phyloP scores from a whole-genome alignment of 352 stramenopile species.

The Ochromonadaceae sp. region DNA sequence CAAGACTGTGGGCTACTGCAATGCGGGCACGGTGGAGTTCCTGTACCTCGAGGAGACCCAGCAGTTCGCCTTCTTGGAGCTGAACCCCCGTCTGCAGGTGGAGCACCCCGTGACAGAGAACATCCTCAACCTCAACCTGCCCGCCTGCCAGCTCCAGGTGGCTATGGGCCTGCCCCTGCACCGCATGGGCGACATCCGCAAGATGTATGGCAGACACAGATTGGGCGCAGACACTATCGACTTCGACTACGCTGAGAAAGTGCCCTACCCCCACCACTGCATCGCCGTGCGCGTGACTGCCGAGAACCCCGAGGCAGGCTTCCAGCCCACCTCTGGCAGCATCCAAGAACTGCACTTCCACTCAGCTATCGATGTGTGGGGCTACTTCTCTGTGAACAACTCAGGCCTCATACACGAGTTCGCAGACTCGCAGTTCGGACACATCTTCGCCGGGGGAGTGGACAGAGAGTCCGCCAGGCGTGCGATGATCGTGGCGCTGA shows the following conservation, averaged over 20 bases:
- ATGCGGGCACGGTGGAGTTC: constrained; percentile 99
- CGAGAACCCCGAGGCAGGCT: constrained; percentile 97
- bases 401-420: constrained; percentile 98
- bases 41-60: constrained; percentile 79
- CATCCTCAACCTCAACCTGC: constrained; percentile 93
- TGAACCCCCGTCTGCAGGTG: constrained; percentile 97
- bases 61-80: constrained; percentile 98
- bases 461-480: constrained; percentile 85
- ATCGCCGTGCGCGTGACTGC: constrained; percentile 98
- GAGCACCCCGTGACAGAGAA: constrained; percentile 98
- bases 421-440: constrained; percentile 98
- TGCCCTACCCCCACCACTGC: constrained; percentile 62
- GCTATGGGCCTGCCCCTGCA: constrained; percentile 98
- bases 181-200: constrained; percentile 92
- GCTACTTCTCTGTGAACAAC: constrained; percentile 98
- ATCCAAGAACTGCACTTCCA: constrained; percentile 99
- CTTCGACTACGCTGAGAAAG: constrained; percentile 61
- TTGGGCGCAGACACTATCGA: constrained; percentile 78
- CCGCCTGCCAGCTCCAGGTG: constrained; percentile 80
- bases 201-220: constrained; percentile 82
- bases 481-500: constrained; percentile 85
- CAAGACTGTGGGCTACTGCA: constrained; percentile 96
- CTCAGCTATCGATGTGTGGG: constrained; percentile 96
- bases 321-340: constrained; percentile 90
- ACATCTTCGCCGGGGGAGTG: constrained; percentile 92